These are phyloP conservation scores for Starmerella davenportii DNA, from an alignment of 805 yeast genomes.

Conservation along the genomic window DNA sequence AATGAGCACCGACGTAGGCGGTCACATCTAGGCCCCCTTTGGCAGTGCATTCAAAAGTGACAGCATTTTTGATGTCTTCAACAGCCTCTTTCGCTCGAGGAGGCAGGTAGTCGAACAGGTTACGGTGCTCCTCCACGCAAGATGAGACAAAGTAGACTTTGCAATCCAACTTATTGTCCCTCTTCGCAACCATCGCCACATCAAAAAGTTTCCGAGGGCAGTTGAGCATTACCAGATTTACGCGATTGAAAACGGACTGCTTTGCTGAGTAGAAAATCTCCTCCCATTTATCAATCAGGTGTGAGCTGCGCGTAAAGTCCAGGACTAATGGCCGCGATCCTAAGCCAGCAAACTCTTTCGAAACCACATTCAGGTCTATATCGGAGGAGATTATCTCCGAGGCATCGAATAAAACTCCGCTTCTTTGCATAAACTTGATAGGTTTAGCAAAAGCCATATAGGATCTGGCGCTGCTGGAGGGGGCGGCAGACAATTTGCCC, in stretches of 20 bases:
- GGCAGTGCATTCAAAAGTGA: not conserved
- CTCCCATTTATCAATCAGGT: not conserved
- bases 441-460: not conserved
- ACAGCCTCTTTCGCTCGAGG: not conserved
- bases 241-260: not conserved
- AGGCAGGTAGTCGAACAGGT: not conserved
- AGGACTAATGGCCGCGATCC: not conserved
- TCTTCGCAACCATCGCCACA: not conserved
- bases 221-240: constrained; percentile 1
- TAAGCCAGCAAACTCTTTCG: not conserved
- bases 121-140: not conserved
- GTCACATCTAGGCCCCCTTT: not conserved
- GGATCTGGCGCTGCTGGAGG: not conserved
- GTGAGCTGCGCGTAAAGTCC: not conserved
- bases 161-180: not conserved
- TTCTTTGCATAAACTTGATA: not conserved
- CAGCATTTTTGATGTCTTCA: not conserved
- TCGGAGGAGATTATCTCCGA: not conserved
- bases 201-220: not conserved
- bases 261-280: not conserved
- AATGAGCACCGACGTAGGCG: not conserved
- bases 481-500: not conserved
- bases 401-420: not conserved
- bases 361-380: not conserved
- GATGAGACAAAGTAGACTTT: not conserved